These are phyloP conservation scores for Ceratobasidium papillatum DNA, from an alignment of 1,284 basidiomycete genomes.

Conservation along the genomic window DNA sequence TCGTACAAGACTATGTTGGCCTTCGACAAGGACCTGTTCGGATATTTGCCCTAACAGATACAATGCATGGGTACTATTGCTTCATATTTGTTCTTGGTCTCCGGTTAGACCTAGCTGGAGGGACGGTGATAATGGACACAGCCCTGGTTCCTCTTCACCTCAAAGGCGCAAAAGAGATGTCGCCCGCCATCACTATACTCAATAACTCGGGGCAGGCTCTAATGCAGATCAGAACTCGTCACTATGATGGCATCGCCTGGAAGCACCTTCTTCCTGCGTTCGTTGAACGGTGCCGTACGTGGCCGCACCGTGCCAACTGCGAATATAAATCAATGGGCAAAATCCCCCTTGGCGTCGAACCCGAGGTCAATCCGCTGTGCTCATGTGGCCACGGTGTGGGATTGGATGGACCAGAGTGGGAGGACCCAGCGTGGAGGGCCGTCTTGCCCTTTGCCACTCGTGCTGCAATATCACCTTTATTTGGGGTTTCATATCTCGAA, in stretches of 20 bases:
- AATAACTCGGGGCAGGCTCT: neutral
- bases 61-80: conserved; percentile 1
- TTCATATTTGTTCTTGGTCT: conserved; percentile 14
- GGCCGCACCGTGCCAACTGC: conserved; percentile 16
- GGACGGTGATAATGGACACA: neutral
- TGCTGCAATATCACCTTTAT: conserved; percentile 21
- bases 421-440: conserved; percentile 2
- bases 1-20: conserved; percentile 27
- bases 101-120: conserved; percentile 14
- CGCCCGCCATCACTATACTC: neutral
- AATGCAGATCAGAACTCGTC: conserved; percentile 5
- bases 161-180: neutral
- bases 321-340: neutral
- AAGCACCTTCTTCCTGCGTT: conserved; percentile 17
- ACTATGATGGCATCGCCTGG: conserved; percentile 11
- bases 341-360: neutral
- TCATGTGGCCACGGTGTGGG: conserved; percentile 14
- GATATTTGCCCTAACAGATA: conserved; percentile 6
- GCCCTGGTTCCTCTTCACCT: neutral
- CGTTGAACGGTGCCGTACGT: conserved; percentile 19
- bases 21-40: conserved; percentile 5
- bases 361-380: conserved; percentile 6
- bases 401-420: conserved; percentile 22
- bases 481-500: conserved; percentile 25
- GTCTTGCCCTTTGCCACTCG: conserved; percentile 7